phyloP scores from a whole-genome alignment of 495 filamentous ascomycete genomes.

The Talaromyces trachyspermus region DNA sequence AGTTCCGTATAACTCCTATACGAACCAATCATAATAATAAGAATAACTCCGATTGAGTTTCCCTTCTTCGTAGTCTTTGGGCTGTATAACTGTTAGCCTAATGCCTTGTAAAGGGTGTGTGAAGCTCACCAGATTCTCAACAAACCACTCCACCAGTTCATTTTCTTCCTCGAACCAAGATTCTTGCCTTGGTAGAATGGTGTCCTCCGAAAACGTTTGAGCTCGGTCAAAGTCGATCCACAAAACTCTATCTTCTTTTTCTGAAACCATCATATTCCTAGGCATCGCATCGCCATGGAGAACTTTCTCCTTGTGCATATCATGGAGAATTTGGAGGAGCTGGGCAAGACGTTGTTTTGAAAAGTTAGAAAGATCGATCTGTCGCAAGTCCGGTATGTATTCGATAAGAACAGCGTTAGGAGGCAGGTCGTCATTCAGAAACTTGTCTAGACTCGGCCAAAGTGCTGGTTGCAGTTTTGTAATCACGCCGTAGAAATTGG shows the following conservation, averaged over 20 bases:
- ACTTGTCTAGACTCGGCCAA: constrained; percentile 15
- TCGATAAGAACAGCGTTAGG: constrained; percentile 23
- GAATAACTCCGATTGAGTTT: too few species aligned
- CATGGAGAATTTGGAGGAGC: constrained; percentile 16
- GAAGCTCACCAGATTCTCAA: too few species aligned
- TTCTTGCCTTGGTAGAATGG: too few species aligned
- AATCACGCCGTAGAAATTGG: constrained; percentile 21
- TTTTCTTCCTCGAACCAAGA: too few species aligned
- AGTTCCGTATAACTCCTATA: too few species aligned
- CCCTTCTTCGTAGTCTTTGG: too few species aligned
- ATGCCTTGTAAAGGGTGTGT: too few species aligned
- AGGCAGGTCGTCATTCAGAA: constrained; percentile 15
- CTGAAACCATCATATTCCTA: constrained; percentile 17
- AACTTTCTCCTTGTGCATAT: constrained; percentile 15
- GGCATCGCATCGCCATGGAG: constrained; percentile 19
- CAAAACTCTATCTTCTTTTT: constrained; percentile 14
- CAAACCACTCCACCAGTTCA: too few species aligned
- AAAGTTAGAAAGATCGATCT: constrained; percentile 17
- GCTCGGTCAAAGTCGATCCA: constrained; percentile 24
- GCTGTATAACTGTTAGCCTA: too few species aligned
- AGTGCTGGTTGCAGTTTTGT: constrained; percentile 13
- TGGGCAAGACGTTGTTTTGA: constrained; percentile 7
- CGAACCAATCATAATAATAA: too few species aligned
- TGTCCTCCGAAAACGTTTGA: constrained; percentile 15
- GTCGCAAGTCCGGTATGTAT: constrained; percentile 18